These are phyloP conservation scores for Schoenoplectus triqueter DNA, from an alignment of 202 grass and related monocot species.

Conservation along the genomic window DNA sequence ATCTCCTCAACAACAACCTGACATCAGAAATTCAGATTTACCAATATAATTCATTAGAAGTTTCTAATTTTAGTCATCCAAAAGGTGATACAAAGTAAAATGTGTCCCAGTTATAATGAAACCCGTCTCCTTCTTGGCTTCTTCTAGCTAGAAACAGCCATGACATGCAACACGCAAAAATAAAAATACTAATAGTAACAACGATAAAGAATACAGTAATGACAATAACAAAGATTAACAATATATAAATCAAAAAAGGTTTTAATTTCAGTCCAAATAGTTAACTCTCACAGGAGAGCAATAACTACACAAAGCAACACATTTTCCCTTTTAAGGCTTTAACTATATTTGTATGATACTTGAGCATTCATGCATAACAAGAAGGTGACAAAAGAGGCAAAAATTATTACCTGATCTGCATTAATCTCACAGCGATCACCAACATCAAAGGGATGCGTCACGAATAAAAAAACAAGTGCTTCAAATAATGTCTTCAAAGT, in stretches of 20 bases:
- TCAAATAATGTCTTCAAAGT: conserved; percentile 87
- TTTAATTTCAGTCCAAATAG: too few relatives aligned
- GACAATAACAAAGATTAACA: too few relatives aligned
- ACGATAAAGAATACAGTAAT: too few relatives aligned
- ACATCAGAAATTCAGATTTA: conserved; percentile 17
- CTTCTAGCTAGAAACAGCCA: background rate
- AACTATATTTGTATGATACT: background rate
- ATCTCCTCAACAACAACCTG: conserved; percentile 90
- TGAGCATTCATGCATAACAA: background rate
- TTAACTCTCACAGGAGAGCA: too few relatives aligned
- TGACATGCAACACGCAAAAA: too few relatives aligned
- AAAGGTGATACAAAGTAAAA: background rate
- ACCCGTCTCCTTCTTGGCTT: background rate
- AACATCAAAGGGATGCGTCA: conserved; percentile 87
- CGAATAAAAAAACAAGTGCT: conserved; percentile 79
- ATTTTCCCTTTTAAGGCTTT: too few relatives aligned
- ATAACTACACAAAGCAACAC: too few relatives aligned
- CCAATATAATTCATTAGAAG: background rate
- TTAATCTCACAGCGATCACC: conserved; percentile 84
- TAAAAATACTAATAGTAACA: too few relatives aligned
- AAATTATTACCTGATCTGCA: conserved; percentile 53
- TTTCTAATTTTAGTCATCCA: background rate
- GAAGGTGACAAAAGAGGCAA: conserved; percentile 4
- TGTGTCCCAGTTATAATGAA: background rate
- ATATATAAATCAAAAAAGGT: too few relatives aligned